phyloP scores from a whole-genome alignment of 2,329 filamentous ascomycete species.

The Fusarium ambrosium region DNA sequence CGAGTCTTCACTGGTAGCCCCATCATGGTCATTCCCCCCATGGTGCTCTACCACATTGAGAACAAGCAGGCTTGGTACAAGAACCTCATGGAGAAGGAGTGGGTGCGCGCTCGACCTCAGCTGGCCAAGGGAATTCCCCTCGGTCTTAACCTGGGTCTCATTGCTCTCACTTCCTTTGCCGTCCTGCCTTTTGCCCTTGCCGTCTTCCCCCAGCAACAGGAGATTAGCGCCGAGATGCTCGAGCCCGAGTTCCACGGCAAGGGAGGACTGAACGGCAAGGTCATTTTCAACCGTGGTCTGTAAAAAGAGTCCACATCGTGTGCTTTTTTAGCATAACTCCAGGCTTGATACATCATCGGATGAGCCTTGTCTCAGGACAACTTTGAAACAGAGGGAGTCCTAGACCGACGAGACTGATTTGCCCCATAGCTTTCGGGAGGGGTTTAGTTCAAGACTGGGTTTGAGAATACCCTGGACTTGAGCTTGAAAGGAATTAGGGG shows the following conservation, averaged over 20 bases:
- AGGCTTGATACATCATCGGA: neutral
- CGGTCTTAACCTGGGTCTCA: conserved; percentile 88
- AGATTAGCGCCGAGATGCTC: conserved; percentile 79
- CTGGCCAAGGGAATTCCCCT: conserved; percentile 69
- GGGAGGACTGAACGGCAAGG: conserved; percentile 82
- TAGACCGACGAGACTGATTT: neutral
- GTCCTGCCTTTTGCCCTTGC: conserved; percentile 91
- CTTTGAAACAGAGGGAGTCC: neutral
- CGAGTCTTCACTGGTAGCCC: conserved; percentile 94
- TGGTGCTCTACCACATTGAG: conserved; percentile 88
- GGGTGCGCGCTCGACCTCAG: conserved; percentile 82
- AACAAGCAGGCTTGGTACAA: conserved; percentile 56
- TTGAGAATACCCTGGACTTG: neutral
- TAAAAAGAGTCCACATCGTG: conserved; percentile 56
- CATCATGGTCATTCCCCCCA: conserved; percentile 95
- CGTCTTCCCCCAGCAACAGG: conserved; percentile 92
- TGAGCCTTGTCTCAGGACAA: neutral
- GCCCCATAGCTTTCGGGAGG: neutral
- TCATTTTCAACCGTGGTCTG: conserved; percentile 98
- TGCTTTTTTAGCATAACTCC: neutral
- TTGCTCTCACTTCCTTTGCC: conserved; percentile 87
- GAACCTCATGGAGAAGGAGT: conserved; percentile 72
- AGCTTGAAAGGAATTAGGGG: neutral
- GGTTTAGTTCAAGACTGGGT: neutral
- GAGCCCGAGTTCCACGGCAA: conserved; percentile 89